These are phyloP conservation scores for Excoecaria agallocha DNA, from an alignment of 345 rosid species.

Conservation along the genomic window DNA sequence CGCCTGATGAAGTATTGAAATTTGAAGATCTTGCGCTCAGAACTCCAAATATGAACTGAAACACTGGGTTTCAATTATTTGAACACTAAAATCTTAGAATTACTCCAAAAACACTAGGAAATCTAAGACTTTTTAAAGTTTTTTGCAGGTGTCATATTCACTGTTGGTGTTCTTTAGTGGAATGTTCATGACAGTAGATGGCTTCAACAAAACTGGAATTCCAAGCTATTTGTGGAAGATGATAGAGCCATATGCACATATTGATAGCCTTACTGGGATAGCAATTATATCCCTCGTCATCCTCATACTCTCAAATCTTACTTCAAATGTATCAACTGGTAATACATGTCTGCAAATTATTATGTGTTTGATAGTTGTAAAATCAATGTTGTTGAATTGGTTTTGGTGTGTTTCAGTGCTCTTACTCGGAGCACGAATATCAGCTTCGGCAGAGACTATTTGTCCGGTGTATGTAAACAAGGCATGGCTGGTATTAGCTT, in stretches of 20 bases:
- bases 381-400: too few species aligned
- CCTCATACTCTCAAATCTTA: constrained; percentile 64
- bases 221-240: constrained; percentile 70
- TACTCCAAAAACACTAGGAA: too few species aligned
- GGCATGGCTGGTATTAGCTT: constrained; percentile 78
- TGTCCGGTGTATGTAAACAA: constrained; percentile 58
- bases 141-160: constrained; percentile 69
- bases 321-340: constrained; percentile 93
- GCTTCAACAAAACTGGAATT: constrained; percentile 82
- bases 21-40: too few species aligned
- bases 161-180: constrained; percentile 82
- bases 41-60: too few species aligned
- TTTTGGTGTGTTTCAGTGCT: constrained; percentile 42
- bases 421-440: constrained; percentile 62
- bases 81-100: too few species aligned
- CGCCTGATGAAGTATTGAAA: too few species aligned
- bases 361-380: too few species aligned
- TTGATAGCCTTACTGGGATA: constrained; percentile 44
- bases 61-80: too few species aligned
- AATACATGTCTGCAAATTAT: background rate
- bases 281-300: constrained; percentile 62
- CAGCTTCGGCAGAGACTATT: constrained; percentile 61
- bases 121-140: too few species aligned
- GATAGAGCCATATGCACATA: constrained; percentile 67
- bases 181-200: constrained; percentile 79